These are phyloP conservation scores for Russula earlei DNA, from an alignment of 768 basidiomycete genomes.

Conservation along the genomic window DNA sequence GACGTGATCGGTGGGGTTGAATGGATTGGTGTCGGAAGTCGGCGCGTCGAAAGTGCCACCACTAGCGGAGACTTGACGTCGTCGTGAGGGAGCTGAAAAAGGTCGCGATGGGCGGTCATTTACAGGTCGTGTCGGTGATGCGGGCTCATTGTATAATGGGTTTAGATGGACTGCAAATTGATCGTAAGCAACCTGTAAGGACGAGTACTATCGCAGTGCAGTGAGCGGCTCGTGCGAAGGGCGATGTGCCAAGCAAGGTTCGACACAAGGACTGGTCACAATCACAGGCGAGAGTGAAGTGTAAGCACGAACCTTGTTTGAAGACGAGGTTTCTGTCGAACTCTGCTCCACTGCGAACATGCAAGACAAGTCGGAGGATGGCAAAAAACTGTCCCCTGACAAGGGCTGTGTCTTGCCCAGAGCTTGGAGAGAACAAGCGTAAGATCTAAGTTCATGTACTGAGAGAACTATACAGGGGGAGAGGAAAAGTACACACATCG, in stretches of 20 bases:
- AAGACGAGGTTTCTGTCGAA: constrained; percentile 63
- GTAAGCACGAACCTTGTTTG: constrained; percentile 50
- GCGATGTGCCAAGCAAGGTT: neutral
- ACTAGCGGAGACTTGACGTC: constrained; percentile 11
- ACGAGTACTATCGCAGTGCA: neutral
- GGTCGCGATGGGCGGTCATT: constrained; percentile 10
- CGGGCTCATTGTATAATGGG: constrained; percentile 1
- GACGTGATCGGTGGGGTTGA: neutral
- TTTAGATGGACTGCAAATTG: neutral
- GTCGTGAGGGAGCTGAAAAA: constrained; percentile 10
- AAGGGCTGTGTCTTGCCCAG: constrained; percentile 44
- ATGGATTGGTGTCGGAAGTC: constrained; percentile 20
- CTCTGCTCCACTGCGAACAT: constrained; percentile 48
- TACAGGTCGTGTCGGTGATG: constrained; percentile 10
- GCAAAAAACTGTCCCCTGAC: constrained; percentile 72
- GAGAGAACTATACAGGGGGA: neutral
- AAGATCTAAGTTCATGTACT: constrained; percentile 40
- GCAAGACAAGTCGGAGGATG: constrained; percentile 54
- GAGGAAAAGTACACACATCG: constrained; percentile 34
- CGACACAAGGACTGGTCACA: neutral
- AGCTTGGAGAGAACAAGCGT: constrained; percentile 48
- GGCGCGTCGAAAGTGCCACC: constrained; percentile 14
- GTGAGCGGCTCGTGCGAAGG: neutral
- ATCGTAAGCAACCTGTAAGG: neutral
- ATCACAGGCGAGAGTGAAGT: neutral